Percentiles rank a stretch among this genome's conserved stretches.
Evolutionary conservation across 148 eudicot species (phyloP).

Genomic region (Dysphania ambrosioides): DNA sequence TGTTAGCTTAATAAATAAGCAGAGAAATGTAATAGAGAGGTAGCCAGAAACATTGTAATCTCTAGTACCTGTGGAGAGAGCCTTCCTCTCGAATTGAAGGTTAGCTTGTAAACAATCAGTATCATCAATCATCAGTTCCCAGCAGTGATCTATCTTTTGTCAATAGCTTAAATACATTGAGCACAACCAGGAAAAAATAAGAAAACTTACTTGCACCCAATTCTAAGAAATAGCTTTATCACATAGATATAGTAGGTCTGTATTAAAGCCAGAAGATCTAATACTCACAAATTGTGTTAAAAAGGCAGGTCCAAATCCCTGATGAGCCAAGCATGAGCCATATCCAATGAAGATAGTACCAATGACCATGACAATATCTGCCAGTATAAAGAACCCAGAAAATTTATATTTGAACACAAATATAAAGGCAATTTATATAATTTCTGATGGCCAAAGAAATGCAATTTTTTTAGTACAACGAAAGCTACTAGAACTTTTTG

Average conservation of each 20-base stretch:
- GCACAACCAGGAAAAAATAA: too few relatives aligned
- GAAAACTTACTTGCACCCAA: too few relatives aligned
- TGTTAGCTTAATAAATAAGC: too few relatives aligned
- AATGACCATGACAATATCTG: slow-evolving; percentile 57
- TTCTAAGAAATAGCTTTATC: too few relatives aligned
- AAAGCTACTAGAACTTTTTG: neutral
- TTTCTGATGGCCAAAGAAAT: neutral
- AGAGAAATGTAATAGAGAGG: too few relatives aligned
- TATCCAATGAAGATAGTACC: slow-evolving; percentile 76
- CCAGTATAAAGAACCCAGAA: slow-evolving; percentile 21
- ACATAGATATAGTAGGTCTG: neutral
- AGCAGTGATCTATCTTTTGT: too few relatives aligned
- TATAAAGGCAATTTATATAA: neutral
- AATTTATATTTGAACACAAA: slow-evolving; percentile 6
- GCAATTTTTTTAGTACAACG: neutral
- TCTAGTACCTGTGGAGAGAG: too few relatives aligned
- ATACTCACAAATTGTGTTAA: slow-evolving; percentile 44
- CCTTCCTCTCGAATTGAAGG: too few relatives aligned
- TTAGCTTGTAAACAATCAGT: too few relatives aligned
- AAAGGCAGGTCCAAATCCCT: slow-evolving; percentile 64
- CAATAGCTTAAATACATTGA: too few relatives aligned
- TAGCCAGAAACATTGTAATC: too few relatives aligned
- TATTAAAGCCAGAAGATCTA: neutral
- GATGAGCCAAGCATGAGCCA: slow-evolving; percentile 67
- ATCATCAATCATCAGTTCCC: too few relatives aligned